phyloP scores from a whole-genome alignment of 495 filamentous ascomycete genomes.

The Aspergillus kassunensis region DNA sequence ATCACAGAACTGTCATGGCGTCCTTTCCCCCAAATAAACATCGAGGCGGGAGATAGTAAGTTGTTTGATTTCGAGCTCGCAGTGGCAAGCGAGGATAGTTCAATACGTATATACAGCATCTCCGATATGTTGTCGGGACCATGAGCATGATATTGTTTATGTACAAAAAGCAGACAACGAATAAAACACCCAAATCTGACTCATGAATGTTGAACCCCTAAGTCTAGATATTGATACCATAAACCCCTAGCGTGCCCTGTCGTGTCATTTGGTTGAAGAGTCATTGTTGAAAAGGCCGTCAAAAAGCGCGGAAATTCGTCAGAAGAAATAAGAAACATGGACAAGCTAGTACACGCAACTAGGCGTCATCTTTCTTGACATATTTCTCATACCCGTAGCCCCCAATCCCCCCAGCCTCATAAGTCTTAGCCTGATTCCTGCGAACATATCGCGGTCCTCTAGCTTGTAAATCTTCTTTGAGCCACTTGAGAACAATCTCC shows the following conservation, averaged over 20 bases:
- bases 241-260: slow-evolving; percentile 22
- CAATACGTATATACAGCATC: slow-evolving; percentile 67
- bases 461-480: slow-evolving; percentile 75
- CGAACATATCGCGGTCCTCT: slow-evolving; percentile 69
- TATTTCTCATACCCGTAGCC: slow-evolving; percentile 76
- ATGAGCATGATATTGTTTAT: slow-evolving; percentile 14
- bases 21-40: slow-evolving; percentile 36
- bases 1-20: slow-evolving; percentile 77
- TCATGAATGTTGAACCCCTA: slow-evolving; percentile 1
- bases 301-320: slow-evolving; percentile 12
- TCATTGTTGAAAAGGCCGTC: slow-evolving; percentile 31
- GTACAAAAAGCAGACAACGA: slow-evolving; percentile 10
- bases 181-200: background rate
- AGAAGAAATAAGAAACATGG: slow-evolving; percentile 8
- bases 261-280: slow-evolving; percentile 29
- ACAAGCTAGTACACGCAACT: slow-evolving; percentile 6
- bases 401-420: slow-evolving; percentile 64
- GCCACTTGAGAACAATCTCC: slow-evolving; percentile 81
- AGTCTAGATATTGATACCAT: slow-evolving; percentile 9
- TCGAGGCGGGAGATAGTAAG: slow-evolving; percentile 8
- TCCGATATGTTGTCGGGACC: slow-evolving; percentile 28
- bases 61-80: slow-evolving; percentile 58
- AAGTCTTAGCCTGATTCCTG: slow-evolving; percentile 65
- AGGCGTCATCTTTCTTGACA: slow-evolving; percentile 1
- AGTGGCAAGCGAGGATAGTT: slow-evolving; percentile 79